Evolutionary conservation across 495 filamentous ascomycete genomes (phyloP).

Genomic region (Glonium stellatum): DNA sequence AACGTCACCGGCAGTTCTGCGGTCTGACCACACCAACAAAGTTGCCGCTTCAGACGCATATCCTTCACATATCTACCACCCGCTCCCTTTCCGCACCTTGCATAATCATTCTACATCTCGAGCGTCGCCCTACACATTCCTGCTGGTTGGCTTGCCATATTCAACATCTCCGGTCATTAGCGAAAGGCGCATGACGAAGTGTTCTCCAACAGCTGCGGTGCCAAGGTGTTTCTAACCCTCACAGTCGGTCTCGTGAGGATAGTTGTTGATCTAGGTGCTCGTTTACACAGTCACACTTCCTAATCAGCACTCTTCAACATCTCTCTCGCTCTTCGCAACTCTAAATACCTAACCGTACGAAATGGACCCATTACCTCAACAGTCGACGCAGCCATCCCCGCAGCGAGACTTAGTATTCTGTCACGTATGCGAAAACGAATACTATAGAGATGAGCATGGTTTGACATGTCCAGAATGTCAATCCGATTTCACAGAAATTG

Average conservation of each 20-base stretch:
- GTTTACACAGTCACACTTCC: not conserved
- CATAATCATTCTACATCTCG: slow-evolving; percentile 1
- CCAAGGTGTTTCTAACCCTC: slow-evolving; percentile 3
- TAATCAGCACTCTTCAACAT: not conserved
- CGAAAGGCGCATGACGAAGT: slow-evolving; percentile 22
- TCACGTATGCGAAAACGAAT: slow-evolving; percentile 71
- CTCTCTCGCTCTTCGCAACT: not conserved
- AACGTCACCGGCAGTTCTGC: slow-evolving; percentile 7
- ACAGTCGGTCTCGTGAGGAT: not conserved
- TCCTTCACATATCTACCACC: not conserved
- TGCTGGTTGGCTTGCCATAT: slow-evolving; percentile 12
- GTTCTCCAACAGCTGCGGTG: not conserved
- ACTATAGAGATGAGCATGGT: slow-evolving; percentile 60
- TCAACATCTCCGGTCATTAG: slow-evolving; percentile 6
- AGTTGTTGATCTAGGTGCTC: slow-evolving; percentile 8
- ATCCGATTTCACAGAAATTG: slow-evolving; percentile 80
- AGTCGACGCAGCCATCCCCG: slow-evolving; percentile 6
- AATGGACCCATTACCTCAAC: not conserved
- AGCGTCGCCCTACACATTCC: not conserved
- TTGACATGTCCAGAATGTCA: slow-evolving; percentile 70
- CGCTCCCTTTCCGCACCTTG: not conserved
- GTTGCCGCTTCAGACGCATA: not conserved
- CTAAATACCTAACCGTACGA: not conserved
- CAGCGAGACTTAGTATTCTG: slow-evolving; percentile 58
- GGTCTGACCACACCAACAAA: not conserved